These are phyloP conservation scores for Neurospora sp. DNA, from an alignment of 495 filamentous ascomycete genomes.

Conservation along the genomic window DNA sequence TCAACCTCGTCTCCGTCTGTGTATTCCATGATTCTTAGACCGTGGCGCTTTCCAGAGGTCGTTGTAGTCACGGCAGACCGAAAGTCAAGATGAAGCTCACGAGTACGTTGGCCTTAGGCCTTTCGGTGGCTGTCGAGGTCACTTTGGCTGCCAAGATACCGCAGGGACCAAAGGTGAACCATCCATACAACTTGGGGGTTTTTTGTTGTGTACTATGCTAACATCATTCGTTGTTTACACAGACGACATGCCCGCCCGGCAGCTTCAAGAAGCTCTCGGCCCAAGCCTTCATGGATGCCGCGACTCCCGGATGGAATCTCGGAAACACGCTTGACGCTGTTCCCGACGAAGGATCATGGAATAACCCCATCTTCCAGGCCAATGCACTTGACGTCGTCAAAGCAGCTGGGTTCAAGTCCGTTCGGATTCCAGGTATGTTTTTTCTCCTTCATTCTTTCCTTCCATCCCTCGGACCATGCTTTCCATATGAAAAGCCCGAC, in stretches of 20 bases:
- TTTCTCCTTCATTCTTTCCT: background rate
- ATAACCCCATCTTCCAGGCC: constrained; percentile 40
- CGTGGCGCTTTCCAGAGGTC: background rate
- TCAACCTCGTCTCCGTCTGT: background rate
- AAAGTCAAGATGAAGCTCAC: background rate
- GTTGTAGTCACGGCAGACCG: background rate
- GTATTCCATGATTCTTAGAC: background rate
- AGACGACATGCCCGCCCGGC: background rate
- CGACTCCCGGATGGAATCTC: constrained; percentile 51
- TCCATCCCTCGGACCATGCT: background rate
- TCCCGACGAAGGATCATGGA: constrained; percentile 50
- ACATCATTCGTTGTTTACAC: background rate
- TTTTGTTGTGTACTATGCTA: background rate
- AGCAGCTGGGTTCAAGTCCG: constrained; percentile 45
- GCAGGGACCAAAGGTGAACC: background rate
- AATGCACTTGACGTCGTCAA: constrained; percentile 43
- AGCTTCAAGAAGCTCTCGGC: constrained; percentile 49
- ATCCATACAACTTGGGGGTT: no score
- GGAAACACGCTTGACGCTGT: constrained; percentile 54
- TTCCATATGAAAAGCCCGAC: background rate
- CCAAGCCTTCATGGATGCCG: constrained; percentile 61
- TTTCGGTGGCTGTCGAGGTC: background rate
- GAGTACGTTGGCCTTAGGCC: background rate
- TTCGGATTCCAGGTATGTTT: constrained; percentile 45
- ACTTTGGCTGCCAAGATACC: background rate